These are phyloP conservation scores for Huntiella bhutanensis DNA, from an alignment of 2,329 filamentous ascomycete genomes.

Conservation along the genomic window DNA sequence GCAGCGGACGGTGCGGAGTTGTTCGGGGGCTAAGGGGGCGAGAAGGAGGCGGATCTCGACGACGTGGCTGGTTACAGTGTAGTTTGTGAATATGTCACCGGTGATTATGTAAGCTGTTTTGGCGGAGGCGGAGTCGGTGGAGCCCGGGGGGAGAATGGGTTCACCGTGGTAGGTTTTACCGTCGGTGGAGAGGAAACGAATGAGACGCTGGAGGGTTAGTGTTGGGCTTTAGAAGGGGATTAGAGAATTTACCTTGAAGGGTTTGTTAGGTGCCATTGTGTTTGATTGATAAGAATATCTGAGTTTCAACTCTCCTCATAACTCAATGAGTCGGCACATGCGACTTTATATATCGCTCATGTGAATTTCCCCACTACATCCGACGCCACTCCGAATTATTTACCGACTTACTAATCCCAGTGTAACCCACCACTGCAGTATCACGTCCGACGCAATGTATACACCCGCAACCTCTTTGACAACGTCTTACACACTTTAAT, in stretches of 20 bases:
- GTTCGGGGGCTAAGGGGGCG: slow-evolving; percentile 40
- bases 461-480: no score
- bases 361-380: no score
- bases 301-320: no score
- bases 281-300: background rate
- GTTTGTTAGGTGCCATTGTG: no score
- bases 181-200: slow-evolving; percentile 55
- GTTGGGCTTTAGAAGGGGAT: background rate
- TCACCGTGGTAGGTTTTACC: slow-evolving; percentile 56
- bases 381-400: no score
- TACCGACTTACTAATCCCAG: no score
- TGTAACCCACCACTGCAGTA: no score
- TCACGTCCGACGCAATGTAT: no score
- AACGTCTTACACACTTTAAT: no score
- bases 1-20: slow-evolving; percentile 49
- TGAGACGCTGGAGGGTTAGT: slow-evolving; percentile 34
- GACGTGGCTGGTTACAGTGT: slow-evolving; percentile 43
- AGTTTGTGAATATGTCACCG: slow-evolving; percentile 46
- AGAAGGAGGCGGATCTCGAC: slow-evolving; percentile 38
- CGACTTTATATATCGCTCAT: no score
- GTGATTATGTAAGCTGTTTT: slow-evolving; percentile 42
- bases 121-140: slow-evolving; percentile 40
- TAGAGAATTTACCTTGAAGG: no score
- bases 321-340: no score
- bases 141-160: slow-evolving; percentile 44